Evolutionary conservation across 371 early-diverging fungal species (phyloP).

Genomic region (Mortierella sp.): DNA sequence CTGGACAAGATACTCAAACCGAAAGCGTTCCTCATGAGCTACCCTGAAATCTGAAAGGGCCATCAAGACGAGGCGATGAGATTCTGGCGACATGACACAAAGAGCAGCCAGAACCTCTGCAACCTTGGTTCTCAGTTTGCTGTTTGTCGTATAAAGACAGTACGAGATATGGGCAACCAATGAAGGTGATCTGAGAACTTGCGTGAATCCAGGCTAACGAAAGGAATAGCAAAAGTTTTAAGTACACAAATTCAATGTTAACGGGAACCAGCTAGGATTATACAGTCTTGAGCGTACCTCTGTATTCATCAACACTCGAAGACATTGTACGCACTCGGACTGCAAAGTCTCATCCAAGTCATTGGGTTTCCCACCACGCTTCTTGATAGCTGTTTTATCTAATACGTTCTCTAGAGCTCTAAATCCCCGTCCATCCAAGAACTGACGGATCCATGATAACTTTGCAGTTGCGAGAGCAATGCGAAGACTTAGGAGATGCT

Average conservation of each 20-base stretch:
- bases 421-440: conserved; percentile 64
- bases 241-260: not conserved
- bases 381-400: conserved; percentile 62
- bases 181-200: conserved; percentile 62
- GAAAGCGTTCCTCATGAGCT: conserved; percentile 69
- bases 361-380: conserved; percentile 55
- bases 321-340: conserved; percentile 72
- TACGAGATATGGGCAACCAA: conserved; percentile 57
- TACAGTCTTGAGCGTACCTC: conserved; percentile 57
- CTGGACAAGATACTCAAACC: conserved; percentile 72
- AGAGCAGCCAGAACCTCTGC: conserved; percentile 66
- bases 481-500: conserved; percentile 66
- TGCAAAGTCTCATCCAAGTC: conserved; percentile 62
- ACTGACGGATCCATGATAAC: conserved; percentile 71
- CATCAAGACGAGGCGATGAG: conserved; percentile 62
- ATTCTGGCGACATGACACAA: conserved; percentile 64
- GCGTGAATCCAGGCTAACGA: conserved; percentile 65
- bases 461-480: conserved; percentile 64
- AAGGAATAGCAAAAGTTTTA: no score
- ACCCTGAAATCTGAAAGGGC: conserved; percentile 67
- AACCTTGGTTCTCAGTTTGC: conserved; percentile 61
- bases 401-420: conserved; percentile 67
- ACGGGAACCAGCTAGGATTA: no score
- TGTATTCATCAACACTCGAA: conserved; percentile 68
- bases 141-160: conserved; percentile 59